Evolutionary conservation across 805 yeast species (phyloP), one percentile per base, ranked within the genome.

Genomic region (Hanseniaspora meyeri): DNA sequence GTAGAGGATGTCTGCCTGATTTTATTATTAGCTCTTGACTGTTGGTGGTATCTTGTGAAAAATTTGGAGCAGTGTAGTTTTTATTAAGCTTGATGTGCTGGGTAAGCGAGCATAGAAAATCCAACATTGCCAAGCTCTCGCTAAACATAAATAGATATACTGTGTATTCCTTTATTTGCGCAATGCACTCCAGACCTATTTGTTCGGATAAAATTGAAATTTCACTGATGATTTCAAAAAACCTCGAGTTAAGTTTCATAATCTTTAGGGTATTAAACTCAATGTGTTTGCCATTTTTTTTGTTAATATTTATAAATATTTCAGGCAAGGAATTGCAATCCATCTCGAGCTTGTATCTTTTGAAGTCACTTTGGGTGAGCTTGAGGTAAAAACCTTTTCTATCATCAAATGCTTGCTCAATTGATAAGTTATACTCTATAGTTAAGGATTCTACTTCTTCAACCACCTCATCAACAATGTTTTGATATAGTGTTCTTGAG

Each of bases 51-150:
- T 65, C 51, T 19, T 32, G 63, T 1, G 73, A 67, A 52, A 76
- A 67, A 45, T 68, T 74, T 9, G 80, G 77, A 37, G 67, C 60
- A 7, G 61, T 59, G 52, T 71, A 74, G 2, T 62, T 53, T 4
- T 59, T 55, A 9, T 62, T 45, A n/a, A 59, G 59, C 1, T 43
- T 49, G 0, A 71, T 62, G 49, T 66, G 61, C 17, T 39, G 50
- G 0, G 76, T 71, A 58, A 72, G 68, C 17, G 65, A 63, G 57
- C 70, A 70, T 6, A 72, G 55, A 10, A 76, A 57, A 61, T 76
- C 81, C 4, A 77, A 61, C 14, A 73, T 60, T 1, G 77, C 68
- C 2, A 74, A 49, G 0, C 76, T 76, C 60, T 76, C 79, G 6
- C 75, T 67, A 9, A 72, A 60, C 71, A 74, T 71, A 48, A 74